phyloP scores from a whole-genome alignment of 2,329 filamentous ascomycete genomes.

The Diaporthe longicolla region DNA sequence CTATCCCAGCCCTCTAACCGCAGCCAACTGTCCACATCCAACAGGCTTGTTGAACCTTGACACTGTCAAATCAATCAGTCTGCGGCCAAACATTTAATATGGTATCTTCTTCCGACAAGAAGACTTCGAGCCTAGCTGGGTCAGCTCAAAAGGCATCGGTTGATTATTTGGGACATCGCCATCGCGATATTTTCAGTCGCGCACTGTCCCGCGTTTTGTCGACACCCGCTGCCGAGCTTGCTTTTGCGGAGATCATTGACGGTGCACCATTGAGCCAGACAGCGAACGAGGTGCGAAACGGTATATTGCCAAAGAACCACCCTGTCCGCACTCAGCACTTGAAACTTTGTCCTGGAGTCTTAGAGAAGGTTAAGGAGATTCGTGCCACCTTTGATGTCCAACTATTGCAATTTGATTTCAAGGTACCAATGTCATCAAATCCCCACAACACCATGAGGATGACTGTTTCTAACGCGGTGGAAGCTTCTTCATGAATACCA shows the following conservation, averaged over 20 bases:
- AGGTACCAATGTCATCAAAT: background rate
- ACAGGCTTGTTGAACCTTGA: background rate
- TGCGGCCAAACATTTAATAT: background rate
- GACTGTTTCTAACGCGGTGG: background rate
- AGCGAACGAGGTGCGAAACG: background rate
- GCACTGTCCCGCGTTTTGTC: slow-evolving; percentile 8
- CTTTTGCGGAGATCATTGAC: slow-evolving; percentile 28
- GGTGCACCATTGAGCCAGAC: slow-evolving; percentile 1
- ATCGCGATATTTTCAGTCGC: slow-evolving; percentile 4
- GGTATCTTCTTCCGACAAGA: background rate
- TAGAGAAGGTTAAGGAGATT: slow-evolving; percentile 20
- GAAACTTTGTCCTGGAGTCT: slow-evolving; percentile 38
- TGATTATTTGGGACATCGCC: background rate
- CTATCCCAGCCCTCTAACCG: too few relatives aligned
- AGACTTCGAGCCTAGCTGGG: background rate
- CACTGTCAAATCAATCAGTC: too few relatives aligned
- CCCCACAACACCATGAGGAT: too few relatives aligned
- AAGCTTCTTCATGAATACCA: slow-evolving; percentile 47
- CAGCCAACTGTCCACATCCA: too few relatives aligned
- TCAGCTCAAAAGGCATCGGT: background rate
- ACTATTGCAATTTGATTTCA: background rate
- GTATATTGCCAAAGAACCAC: background rate
- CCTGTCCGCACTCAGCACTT: slow-evolving; percentile 27
- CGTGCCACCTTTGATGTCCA: slow-evolving; percentile 10
- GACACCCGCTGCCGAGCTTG: background rate